Conservation (phyloP, 108 stramenopile genomes). For the Conticribra guillardii region DNA sequence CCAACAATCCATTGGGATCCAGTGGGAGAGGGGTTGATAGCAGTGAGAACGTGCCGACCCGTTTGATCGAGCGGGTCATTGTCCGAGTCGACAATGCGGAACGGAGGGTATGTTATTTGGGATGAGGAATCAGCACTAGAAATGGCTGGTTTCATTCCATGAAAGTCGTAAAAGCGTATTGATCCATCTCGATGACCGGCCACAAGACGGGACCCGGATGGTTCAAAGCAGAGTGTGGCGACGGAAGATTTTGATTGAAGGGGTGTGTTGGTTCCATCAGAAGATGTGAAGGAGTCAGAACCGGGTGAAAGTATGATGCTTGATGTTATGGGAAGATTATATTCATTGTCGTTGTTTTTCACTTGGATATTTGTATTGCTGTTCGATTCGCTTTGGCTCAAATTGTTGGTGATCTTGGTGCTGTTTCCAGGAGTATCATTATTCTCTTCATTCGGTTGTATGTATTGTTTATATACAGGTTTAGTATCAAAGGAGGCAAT, state of each 20-base stretch:
- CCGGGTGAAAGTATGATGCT: conserved; percentile 47
- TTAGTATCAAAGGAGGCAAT: conserved; percentile 73
- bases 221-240: conserved; percentile 68
- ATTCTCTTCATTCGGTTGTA: conserved; percentile 33
- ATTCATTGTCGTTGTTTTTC: conserved; percentile 24
- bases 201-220: conserved; percentile 82
- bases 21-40: conserved; percentile 45
- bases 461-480: conserved; percentile 61
- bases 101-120: conserved; percentile 35
- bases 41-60: conserved; percentile 46
- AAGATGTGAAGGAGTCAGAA: conserved; percentile 44
- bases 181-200: conserved; percentile 75
- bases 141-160: conserved; percentile 66
- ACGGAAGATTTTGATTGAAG: conserved; percentile 51
- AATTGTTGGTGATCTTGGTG: neutral
- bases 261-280: conserved; percentile 45
- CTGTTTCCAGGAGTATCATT: neutral
- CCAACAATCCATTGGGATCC: conserved; percentile 85
- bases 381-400: neutral
- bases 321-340: conserved; percentile 47
- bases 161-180: conserved; percentile 86
- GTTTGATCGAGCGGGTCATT: conserved; percentile 51
- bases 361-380: conserved; percentile 1
- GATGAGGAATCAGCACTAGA: conserved; percentile 9
- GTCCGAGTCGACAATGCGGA: conserved; percentile 49